Conservation (phyloP, 305 asterid species). For the Stenogyne calaminthoides region DNA sequence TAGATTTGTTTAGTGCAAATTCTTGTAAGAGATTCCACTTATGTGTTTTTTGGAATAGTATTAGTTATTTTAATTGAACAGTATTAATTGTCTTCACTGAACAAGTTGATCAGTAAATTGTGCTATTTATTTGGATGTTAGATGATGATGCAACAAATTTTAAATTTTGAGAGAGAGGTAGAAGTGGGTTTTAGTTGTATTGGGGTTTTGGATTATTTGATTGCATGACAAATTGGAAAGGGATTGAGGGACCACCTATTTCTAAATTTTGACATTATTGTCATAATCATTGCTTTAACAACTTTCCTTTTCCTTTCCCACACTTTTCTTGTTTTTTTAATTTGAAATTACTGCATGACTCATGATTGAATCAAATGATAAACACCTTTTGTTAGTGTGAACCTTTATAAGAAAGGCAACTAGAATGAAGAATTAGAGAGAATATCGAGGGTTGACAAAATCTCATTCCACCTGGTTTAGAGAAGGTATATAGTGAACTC, state of each 20-base stretch:
- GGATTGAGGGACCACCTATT: slow-evolving; percentile 44
- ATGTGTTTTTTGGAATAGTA: slow-evolving; percentile 19
- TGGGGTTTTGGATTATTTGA: slow-evolving; percentile 40
- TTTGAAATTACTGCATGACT: slow-evolving; percentile 26
- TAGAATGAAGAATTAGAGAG: neutral
- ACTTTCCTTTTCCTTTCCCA: slow-evolving; percentile 28
- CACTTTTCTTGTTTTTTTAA: slow-evolving; percentile 21
- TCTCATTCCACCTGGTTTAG: too few relatives aligned
- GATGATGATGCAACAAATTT: slow-evolving; percentile 1
- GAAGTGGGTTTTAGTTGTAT: slow-evolving; percentile 21
- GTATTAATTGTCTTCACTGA: too few relatives aligned
- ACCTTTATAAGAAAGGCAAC: slow-evolving; percentile 1
- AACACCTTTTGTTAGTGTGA: neutral
- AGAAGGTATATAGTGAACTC: neutral
- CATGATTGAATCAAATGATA: slow-evolving; percentile 34
- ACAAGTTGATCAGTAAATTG: too few relatives aligned
- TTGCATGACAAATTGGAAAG: slow-evolving; percentile 33
- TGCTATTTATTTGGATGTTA: too few relatives aligned
- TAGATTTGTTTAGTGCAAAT: neutral
- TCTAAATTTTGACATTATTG: slow-evolving; percentile 58
- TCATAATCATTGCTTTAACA: slow-evolving; percentile 47
- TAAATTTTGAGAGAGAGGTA: slow-evolving; percentile 22
- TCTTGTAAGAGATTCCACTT: too few relatives aligned
- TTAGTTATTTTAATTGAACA: neutral
- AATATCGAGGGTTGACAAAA: neutral